A percentile compares a stretch with the other conserved stretches of the same genome.
phyloP scores from a whole-genome alignment of 208 protist genomes.

The Endotrypanum monterogeii region DNA sequence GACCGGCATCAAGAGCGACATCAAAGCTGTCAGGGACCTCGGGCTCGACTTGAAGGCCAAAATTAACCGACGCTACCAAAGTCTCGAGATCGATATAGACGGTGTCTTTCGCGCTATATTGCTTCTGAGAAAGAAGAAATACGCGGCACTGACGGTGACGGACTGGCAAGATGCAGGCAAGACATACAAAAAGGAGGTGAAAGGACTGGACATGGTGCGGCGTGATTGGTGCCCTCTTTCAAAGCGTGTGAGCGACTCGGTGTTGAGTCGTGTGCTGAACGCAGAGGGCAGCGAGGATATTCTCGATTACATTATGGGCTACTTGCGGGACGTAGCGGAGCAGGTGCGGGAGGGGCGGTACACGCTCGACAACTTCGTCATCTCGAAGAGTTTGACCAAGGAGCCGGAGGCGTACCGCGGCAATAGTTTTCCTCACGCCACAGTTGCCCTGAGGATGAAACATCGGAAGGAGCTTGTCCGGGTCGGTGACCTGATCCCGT shows the following conservation, averaged over 20 bases:
- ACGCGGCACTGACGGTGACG: conserved; percentile 88
- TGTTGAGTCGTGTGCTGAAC: conserved; percentile 95
- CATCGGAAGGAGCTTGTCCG: conserved; percentile 90
- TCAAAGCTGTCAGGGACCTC: conserved; percentile 87
- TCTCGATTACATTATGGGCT: conserved; percentile 93
- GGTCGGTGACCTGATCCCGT: conserved; percentile 96
- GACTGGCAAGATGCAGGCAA: conserved; percentile 76
- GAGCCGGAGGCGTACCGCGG: conserved; percentile 96
- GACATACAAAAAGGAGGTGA: conserved; percentile 91
- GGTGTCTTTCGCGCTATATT: conserved; percentile 99
- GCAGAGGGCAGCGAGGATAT: conserved; percentile 80
- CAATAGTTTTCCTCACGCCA: conserved; percentile 93
- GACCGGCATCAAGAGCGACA: conserved; percentile 91
- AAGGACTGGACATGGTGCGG: conserved; percentile 99
- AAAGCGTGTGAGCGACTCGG: conserved; percentile 90
- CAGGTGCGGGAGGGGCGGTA: conserved; percentile 76
- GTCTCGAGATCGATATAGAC: conserved; percentile 99
- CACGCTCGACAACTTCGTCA: conserved; percentile 94
- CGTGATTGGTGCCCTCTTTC: conserved; percentile 99
- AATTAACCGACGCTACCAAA: conserved; percentile 97
- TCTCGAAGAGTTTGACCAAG: conserved; percentile 98
- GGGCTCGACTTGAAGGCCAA: conserved; percentile 93
- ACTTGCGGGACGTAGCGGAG: conserved; percentile 84
- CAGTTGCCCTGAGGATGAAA: conserved; percentile 94
- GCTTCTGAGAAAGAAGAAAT: conserved; percentile 95